Conservation (phyloP, 2,329 filamentous ascomycete genomes). For the Xylariaceae sp. region DNA sequence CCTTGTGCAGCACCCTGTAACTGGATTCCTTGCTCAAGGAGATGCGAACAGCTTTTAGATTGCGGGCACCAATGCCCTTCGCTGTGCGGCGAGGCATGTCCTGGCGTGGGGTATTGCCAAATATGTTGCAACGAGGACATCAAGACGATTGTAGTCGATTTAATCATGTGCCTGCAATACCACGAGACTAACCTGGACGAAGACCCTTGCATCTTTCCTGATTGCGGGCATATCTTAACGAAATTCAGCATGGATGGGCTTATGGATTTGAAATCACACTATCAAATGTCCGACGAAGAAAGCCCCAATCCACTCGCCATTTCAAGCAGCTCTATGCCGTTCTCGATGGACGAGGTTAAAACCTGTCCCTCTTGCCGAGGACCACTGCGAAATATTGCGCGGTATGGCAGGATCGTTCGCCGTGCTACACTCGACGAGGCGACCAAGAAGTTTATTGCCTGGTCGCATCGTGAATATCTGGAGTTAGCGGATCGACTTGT, state of each 20-base stretch:
- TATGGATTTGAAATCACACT: constrained; percentile 51
- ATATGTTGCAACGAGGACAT: constrained; percentile 44
- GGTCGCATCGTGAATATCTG: constrained; percentile 41
- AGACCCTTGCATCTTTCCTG: constrained; percentile 57
- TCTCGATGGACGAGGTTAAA: constrained; percentile 47
- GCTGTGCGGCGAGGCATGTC: constrained; percentile 62
- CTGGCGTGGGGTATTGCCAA: constrained; percentile 51
- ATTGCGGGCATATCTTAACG: constrained; percentile 62
- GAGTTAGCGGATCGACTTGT: constrained; percentile 36
- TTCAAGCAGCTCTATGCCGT: constrained; percentile 36
- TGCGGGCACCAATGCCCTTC: constrained; percentile 59
- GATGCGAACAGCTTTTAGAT: constrained; percentile 49
- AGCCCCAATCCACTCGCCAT: constrained; percentile 32
- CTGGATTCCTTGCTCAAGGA: constrained; percentile 58
- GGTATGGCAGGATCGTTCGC: constrained; percentile 61
- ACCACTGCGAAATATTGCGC: constrained; percentile 51
- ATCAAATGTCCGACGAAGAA: constrained; percentile 36
- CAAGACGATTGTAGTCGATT: constrained; percentile 50
- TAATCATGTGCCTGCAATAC: constrained; percentile 46
- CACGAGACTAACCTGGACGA: constrained; percentile 54
- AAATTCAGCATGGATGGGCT: constrained; percentile 56
- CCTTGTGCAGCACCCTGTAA: constrained; percentile 61
- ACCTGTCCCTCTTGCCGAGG: constrained; percentile 59
- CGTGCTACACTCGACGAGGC: constrained; percentile 58
- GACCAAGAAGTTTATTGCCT: constrained; percentile 61